Percentiles rank a stretch among this genome's conserved stretches.
Evolutionary conservation across 345 rosid genomes (phyloP).

Genomic region (Camelina sativa): DNA sequence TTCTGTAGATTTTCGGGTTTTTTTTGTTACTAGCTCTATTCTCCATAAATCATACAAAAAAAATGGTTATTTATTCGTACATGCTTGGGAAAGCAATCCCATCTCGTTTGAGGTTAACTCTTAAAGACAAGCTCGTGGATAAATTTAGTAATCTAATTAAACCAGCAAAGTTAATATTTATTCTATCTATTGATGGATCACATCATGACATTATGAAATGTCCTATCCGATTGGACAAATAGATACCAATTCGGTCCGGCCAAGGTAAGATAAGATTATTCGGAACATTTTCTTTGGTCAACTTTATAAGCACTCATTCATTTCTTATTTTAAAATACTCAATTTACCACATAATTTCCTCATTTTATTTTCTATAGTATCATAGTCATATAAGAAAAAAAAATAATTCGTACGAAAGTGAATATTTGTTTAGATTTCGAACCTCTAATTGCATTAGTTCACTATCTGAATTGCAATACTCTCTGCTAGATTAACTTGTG

Average conservation of each 20-base stretch:
- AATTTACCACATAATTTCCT: background rate
- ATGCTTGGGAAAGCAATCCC: background rate
- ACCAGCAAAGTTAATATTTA: background rate
- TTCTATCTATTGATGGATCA: slow-evolving; percentile 21
- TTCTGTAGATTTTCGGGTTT: too few species aligned
- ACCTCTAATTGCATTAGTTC: slow-evolving; percentile 11
- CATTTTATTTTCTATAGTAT: background rate
- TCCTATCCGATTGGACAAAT: slow-evolving; percentile 12
- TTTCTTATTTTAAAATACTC: too few species aligned
- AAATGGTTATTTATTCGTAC: background rate
- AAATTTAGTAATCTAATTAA: background rate
- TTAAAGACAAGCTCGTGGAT: background rate
- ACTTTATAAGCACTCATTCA: background rate
- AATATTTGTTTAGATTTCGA: too few species aligned
- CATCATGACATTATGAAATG: slow-evolving; percentile 25
- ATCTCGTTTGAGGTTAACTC: background rate
- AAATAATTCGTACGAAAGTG: background rate
- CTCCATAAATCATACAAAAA: too few species aligned
- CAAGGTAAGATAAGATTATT: slow-evolving; percentile 30
- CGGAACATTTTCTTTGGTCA: slow-evolving; percentile 23
- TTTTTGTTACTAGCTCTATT: too few species aligned
- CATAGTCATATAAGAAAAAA: background rate
- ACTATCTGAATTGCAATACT: slow-evolving; percentile 6
- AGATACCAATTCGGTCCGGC: slow-evolving; percentile 24
- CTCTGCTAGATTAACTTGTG: slow-evolving; percentile 25